Base-by-base conservation (phyloP, 2,329 filamentous ascomycete species). In the Trichoderma sp. region DNA sequence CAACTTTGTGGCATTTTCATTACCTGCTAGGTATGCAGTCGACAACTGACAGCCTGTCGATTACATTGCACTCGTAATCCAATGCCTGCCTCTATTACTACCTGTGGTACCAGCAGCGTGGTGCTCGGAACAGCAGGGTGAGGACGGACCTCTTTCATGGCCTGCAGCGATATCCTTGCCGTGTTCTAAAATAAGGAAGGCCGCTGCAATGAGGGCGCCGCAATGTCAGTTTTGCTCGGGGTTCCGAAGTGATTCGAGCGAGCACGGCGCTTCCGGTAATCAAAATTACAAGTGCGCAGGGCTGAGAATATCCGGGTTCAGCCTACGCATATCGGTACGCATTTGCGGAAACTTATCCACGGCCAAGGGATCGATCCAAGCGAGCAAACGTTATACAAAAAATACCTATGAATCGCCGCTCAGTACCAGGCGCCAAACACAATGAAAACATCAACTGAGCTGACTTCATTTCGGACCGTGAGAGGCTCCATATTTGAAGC, bases 121-220 rank as follows among this genome's bases (percentile, higher is more conserved):
- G 53, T 49, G 29, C 63, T 57, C 63, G 53, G 61, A 35, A 53
- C 24, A 19, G 14, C 61, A 64, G 61, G 61, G 61, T 64, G 21
- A 64, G 61, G 16, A 64, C 61, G 49, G 49, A 56, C 61, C 61
- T 64, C 61, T 56, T 49, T 11, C 47, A 56, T 31, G 49, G 49
- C 24, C 61, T 35, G 21, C 27, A 24, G n/a, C n/a, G 16, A n/a
- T 52, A 58, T 58, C 63, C 63, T 58, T 58, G 63, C 63, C 63
- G 55, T 24, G 53, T 59, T 58, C 55, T 58, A 58, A 66, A 66
- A 58, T 66, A 56, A 58, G 55, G 27, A 56, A 58, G 63, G 37
- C 63, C 63, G 63, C 52, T 35, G 7, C 55, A 27, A 66, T 58
- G 29, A 66, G 63, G 63, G 63, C 63, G 63, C 63, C 37, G 63